A percentile compares a stretch with the other conserved stretches of the same genome.
Evolutionary conservation across 1,139 yeast genomes (phyloP).

Genomic region (Yamadazyma atlantica): DNA sequence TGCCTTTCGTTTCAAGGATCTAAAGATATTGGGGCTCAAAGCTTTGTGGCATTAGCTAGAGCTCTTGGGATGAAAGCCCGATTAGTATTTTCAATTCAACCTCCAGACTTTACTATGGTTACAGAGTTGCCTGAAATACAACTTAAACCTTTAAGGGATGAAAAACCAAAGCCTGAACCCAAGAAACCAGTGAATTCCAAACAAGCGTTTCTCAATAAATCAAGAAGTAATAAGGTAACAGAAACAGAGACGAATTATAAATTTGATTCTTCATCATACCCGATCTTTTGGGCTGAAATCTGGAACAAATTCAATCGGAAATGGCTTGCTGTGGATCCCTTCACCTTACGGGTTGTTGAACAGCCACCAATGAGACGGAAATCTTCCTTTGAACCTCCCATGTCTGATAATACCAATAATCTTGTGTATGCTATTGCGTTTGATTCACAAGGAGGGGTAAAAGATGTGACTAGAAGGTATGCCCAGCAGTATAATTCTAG

Average conservation of each 20-base stretch:
- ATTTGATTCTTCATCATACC: conserved; percentile 45
- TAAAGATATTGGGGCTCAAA: conserved; percentile 81
- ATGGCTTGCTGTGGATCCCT: conserved; percentile 89
- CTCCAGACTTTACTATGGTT: conserved; percentile 72
- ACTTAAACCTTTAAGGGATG: conserved; percentile 2
- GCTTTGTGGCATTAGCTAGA: conserved; percentile 75
- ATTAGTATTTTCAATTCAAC: conserved; percentile 79
- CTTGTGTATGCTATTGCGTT: conserved; percentile 76
- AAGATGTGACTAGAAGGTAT: conserved; percentile 87
- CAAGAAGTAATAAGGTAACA: conserved; percentile 9
- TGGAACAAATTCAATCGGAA: conserved; percentile 73
- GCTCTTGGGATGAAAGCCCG: conserved; percentile 73
- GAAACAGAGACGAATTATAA: conserved; percentile 6
- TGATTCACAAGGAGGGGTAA: conserved; percentile 61
- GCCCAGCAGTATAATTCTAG: conserved; percentile 70
- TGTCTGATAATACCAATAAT: conserved; percentile 56
- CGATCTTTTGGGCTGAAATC: conserved; percentile 91
- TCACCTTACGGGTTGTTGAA: conserved; percentile 64
- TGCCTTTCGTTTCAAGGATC: conserved; percentile 60
- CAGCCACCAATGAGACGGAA: conserved; percentile 54
- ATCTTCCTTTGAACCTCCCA: conserved; percentile 77
- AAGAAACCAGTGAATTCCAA: conserved; percentile 6
- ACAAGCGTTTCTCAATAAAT: conserved; percentile 25
- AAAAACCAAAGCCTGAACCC: background rate
- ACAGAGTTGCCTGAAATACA: conserved; percentile 19